Base-by-base conservation (phyloP, 257 asterid species). In the Osmanthus fragrans region DNA sequence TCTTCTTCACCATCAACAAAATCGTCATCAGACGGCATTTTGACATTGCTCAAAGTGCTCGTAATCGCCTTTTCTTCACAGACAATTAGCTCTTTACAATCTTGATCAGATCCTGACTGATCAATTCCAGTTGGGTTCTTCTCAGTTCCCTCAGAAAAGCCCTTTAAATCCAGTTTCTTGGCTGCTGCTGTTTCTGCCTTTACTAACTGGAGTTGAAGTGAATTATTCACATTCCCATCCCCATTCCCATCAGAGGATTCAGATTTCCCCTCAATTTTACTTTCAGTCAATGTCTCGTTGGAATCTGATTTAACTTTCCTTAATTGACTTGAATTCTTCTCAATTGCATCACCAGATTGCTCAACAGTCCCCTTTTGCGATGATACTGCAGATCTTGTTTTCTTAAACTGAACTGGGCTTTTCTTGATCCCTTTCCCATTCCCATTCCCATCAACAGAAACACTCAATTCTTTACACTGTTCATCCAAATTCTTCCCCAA, bases 11-110 rank as follows among this genome's bases (percentile, higher is more conserved):
- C 81, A 25, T 63, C 84, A n/a, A 58, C 82, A 37, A 18, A 72
- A 70, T 77, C 64, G 58, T 79, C 71, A 10, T 78, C 86, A 10
- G 82, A 77, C 42, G 79, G 79, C 77, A 71, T 73, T 78, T 87
- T 81, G 70, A 47, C 90, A 82, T 81, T 79, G 47, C 23, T 40
- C 1, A 27, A 73, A 84, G 34, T 81, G 83, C 87, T 85, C 27
- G 92, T 79, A 30, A 90, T 81, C 29, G 79, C 81, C 84, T 87
- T 85, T 76, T 89, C 93, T 78, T 91, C 94, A 86, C 85, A 87
- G 16, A 75, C 80, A 58, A 74, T 89, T 75, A 76, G 33, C 37
- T 86, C 91, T 36, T 80, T 67, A 71, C 86, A 79, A n/a, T 80
- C 82, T 21, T 83, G 90, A 64, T 86, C 92, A 72, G 92, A 90